phyloP scores from a whole-genome alignment of 1,284 basidiomycete genomes.

The Cryptococcus sp. region DNA sequence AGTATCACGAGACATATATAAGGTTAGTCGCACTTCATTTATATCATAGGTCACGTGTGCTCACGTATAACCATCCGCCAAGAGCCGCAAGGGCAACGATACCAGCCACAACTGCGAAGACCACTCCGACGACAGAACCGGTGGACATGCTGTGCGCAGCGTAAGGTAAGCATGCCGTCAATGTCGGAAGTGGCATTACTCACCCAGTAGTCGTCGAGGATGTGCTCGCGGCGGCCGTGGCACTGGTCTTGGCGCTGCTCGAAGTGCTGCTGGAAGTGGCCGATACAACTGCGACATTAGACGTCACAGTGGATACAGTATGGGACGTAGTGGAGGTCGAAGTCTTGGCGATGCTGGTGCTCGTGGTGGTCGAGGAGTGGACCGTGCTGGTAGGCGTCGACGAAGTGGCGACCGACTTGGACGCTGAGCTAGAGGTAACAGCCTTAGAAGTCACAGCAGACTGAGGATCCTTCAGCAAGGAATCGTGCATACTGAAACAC shows the following conservation, averaged over 20 bases:
- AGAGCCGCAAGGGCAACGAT: conserved; percentile 34
- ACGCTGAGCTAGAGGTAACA: too few species aligned
- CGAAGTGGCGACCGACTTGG: background rate
- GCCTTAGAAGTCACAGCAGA: background rate
- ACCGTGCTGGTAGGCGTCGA: conserved; percentile 10
- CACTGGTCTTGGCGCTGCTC: conserved; percentile 12
- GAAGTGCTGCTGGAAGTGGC: background rate
- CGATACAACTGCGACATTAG: conserved; percentile 4
- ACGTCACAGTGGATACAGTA: conserved; percentile 11
- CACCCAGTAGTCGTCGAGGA: conserved; percentile 13
- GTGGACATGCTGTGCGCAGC: conserved; percentile 25
- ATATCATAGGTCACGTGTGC: conserved; percentile 7
- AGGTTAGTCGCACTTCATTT: too few species aligned
- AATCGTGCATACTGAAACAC: background rate
- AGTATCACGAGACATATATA: conserved; percentile 1
- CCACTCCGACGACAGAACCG: conserved; percentile 38
- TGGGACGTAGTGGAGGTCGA: conserved; percentile 9
- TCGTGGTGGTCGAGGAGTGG: background rate
- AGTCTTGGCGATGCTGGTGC: conserved; percentile 5
- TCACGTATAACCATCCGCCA: conserved; percentile 34
- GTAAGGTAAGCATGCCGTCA: background rate
- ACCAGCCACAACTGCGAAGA: conserved; percentile 34
- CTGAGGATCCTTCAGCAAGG: background rate
- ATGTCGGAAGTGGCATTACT: background rate
- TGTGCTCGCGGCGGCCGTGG: conserved; percentile 7